A percentile compares a stretch with the other conserved stretches of the same genome.
Evolutionary conservation across 805 yeast species (phyloP).

Genomic region (Ogataea zsoltii): DNA sequence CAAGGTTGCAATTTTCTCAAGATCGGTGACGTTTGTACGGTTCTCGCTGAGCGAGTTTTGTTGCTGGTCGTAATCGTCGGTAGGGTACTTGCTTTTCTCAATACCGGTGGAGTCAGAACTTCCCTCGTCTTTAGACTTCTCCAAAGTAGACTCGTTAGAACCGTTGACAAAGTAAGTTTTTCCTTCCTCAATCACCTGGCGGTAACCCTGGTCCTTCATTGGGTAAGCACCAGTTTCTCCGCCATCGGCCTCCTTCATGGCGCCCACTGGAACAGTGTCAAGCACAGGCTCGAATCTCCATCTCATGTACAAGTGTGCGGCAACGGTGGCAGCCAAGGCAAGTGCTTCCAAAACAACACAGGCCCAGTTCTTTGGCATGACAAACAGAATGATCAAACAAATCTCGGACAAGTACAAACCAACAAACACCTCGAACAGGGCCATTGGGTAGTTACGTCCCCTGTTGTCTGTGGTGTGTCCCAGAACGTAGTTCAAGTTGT

Average conservation of each 20-base stretch:
- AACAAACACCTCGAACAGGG: constrained; percentile 69
- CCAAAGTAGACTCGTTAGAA: constrained; percentile 27
- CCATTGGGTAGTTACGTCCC: constrained; percentile 74
- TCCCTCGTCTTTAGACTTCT: constrained; percentile 28
- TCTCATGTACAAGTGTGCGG: constrained; percentile 58
- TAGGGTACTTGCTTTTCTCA: constrained; percentile 6
- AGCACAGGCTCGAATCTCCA: constrained; percentile 60
- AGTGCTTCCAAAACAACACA: constrained; percentile 69
- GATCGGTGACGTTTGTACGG: constrained; percentile 20
- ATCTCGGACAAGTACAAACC: constrained; percentile 72
- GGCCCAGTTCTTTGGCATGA: constrained; percentile 79
- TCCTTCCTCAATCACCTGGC: constrained; percentile 49
- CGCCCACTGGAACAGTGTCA: constrained; percentile 72
- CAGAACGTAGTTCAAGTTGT: constrained; percentile 63
- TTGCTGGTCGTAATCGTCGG: constrained; percentile 4
- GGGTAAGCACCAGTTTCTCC: constrained; percentile 49
- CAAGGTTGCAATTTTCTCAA: constrained; percentile 16
- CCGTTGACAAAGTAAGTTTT: constrained; percentile 24
- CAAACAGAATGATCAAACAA: constrained; percentile 68
- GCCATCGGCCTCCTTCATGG: constrained; percentile 48
- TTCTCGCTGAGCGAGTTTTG: constrained; percentile 16
- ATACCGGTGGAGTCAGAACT: constrained; percentile 26
- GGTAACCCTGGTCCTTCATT: constrained; percentile 60
- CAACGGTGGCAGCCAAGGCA: constrained; percentile 57
- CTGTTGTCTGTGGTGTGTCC: constrained; percentile 62